Percentiles rank a stretch among this genome's conserved stretches.
Conservation (phyloP, 1,139 yeast genomes). For the Candida dubliniensis region DNA sequence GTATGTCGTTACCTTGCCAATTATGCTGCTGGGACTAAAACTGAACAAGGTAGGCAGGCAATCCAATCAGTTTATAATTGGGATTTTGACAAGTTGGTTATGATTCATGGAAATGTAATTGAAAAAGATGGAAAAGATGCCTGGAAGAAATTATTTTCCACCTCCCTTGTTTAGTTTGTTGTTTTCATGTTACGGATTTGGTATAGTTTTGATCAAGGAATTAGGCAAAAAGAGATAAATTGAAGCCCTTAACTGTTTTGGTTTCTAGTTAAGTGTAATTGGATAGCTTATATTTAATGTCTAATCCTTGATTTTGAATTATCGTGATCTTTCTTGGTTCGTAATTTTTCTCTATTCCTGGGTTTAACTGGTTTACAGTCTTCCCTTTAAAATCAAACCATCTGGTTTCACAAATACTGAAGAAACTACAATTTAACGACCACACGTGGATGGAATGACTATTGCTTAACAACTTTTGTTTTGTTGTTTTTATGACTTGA, state of each 20-base stretch:
- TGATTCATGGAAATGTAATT: constrained; percentile 58
- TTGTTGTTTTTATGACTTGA: no score
- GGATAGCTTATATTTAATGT: no score
- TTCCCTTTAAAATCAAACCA: no score
- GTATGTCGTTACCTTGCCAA: constrained; percentile 21
- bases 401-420: no score
- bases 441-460: no score
- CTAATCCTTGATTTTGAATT: not conserved
- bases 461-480: no score
- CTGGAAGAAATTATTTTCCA: constrained; percentile 17
- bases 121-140: constrained; percentile 41
- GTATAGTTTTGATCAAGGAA: not conserved
- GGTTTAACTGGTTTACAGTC: no score
- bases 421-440: no score
- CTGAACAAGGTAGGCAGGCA: constrained; percentile 29
- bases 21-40: constrained; percentile 19
- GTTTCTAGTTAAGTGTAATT: no score
- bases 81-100: constrained; percentile 50
- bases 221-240: no score
- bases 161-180: not conserved
- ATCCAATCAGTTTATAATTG: constrained; percentile 34
- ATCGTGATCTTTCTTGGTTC: not conserved
- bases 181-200: not conserved
- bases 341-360: no score
- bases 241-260: no score